Evolutionary conservation across 768 basidiomycete species (phyloP).

Genomic region (Boletus sp.): DNA sequence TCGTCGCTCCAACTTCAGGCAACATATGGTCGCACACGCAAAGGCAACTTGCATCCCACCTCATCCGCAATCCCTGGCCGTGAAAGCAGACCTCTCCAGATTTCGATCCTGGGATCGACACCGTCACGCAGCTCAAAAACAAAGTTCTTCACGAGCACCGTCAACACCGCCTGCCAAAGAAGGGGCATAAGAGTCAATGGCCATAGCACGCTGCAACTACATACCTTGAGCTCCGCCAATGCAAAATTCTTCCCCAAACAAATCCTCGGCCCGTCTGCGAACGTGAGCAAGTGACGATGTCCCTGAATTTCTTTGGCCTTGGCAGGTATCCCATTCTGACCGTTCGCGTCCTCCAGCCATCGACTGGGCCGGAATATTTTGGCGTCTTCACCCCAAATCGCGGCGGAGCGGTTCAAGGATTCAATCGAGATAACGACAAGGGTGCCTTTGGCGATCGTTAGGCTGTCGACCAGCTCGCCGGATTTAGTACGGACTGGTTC

Average conservation of each 20-base stretch:
- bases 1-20: not conserved
- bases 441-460: slow-evolving; percentile 48
- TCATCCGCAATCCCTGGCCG: slow-evolving; percentile 14
- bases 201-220: not conserved
- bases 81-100: not conserved
- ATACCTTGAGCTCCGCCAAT: slow-evolving; percentile 34
- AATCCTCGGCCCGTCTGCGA: slow-evolving; percentile 45
- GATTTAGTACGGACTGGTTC: slow-evolving; percentile 42
- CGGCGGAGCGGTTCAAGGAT: slow-evolving; percentile 47
- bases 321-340: slow-evolving; percentile 17
- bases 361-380: slow-evolving; percentile 58
- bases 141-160: slow-evolving; percentile 41
- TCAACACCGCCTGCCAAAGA: slow-evolving; percentile 37
- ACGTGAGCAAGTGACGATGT: slow-evolving; percentile 49
- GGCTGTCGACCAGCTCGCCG: slow-evolving; percentile 35
- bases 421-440: slow-evolving; percentile 41
- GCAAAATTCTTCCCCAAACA: slow-evolving; percentile 52
- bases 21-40: slow-evolving; percentile 16
- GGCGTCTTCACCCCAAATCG: slow-evolving; percentile 60
- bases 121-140: slow-evolving; percentile 36
- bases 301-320: slow-evolving; percentile 43
- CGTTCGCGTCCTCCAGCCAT: slow-evolving; percentile 44
- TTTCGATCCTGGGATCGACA: slow-evolving; percentile 14
- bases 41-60: slow-evolving; percentile 21
- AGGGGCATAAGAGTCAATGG: not conserved